Conservation (phyloP, 805 yeast genomes). For the Myxozyma geophila region DNA sequence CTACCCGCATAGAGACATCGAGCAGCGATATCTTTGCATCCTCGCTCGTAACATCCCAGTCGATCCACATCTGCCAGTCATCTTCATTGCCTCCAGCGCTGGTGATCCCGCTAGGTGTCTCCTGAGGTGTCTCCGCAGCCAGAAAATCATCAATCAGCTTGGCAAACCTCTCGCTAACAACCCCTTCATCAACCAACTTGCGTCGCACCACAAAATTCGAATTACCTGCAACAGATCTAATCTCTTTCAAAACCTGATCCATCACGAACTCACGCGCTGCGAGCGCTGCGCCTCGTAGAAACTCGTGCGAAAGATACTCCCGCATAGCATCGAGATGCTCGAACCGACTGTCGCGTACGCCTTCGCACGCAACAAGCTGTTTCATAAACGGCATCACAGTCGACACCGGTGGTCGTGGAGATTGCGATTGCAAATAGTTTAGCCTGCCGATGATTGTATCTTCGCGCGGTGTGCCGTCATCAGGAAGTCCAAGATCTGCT, state of each 20-base stretch:
- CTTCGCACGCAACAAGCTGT: background rate
- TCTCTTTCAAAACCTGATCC: constrained; percentile 2
- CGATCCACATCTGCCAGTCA: constrained; percentile 17
- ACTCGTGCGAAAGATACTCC: constrained; percentile 19
- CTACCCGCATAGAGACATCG: constrained; percentile 19
- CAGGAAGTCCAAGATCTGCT: background rate
- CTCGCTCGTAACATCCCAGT: constrained; percentile 13
- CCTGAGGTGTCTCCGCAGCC: background rate
- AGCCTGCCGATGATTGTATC: constrained; percentile 5
- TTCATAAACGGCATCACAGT: constrained; percentile 3
- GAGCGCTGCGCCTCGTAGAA: constrained; percentile 22
- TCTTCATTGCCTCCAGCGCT: constrained; percentile 1
- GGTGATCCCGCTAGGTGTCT: background rate
- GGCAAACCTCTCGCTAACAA: constrained; percentile 16
- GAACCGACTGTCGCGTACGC: background rate
- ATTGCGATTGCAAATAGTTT: background rate
- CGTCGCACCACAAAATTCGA: constrained; percentile 12
- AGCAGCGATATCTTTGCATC: constrained; percentile 9
- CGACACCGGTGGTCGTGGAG: background rate
- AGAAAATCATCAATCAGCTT: constrained; percentile 8
- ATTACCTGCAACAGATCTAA: background rate
- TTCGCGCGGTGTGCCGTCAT: background rate
- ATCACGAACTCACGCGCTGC: constrained; percentile 16
- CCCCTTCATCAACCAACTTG: constrained; percentile 16
- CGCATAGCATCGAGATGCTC: constrained; percentile 17